Percentiles rank a stretch among this genome's conserved stretches.
These are phyloP conservation scores for Paraphoma sp. DNA, from an alignment of 2,329 filamentous ascomycete genomes.

Conservation along the genomic window DNA sequence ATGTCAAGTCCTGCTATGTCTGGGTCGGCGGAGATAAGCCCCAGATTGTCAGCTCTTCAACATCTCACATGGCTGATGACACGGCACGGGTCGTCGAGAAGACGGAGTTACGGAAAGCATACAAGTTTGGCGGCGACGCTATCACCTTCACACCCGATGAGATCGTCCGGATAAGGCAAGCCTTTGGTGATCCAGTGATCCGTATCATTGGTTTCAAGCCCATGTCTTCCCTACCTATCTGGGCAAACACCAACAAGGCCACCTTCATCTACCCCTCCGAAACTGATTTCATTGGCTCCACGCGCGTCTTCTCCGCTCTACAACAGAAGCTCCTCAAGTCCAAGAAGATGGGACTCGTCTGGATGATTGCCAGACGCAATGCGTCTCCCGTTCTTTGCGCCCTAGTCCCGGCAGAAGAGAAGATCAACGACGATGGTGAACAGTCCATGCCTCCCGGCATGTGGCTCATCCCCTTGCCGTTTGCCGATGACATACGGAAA, in stretches of 20 bases:
- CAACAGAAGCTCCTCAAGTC: conserved; percentile 84
- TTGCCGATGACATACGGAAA: conserved; percentile 84
- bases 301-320: conserved; percentile 87
- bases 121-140: conserved; percentile 93
- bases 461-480: conserved; percentile 88
- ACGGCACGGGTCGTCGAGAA: conserved; percentile 79
- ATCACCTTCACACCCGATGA: conserved; percentile 87
- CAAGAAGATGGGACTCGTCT: conserved; percentile 83
- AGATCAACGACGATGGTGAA: conserved; percentile 67
- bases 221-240: conserved; percentile 73
- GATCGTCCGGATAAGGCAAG: conserved; percentile 73
- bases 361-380: conserved; percentile 86
- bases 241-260: conserved; percentile 85
- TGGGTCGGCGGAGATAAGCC: conserved; percentile 86
- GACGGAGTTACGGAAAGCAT: conserved; percentile 84
- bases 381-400: conserved; percentile 81
- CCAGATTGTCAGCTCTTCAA: conserved; percentile 78
- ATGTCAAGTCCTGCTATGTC: conserved; percentile 83
- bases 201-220: conserved; percentile 95
- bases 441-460: conserved; percentile 81
- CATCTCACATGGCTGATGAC: conserved; percentile 78
- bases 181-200: conserved; percentile 81
- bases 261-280: conserved; percentile 95
- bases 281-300: conserved; percentile 87
- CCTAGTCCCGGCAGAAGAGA: conserved; percentile 76